Evolutionary conservation across 352 stramenopile species (phyloP), one percentile per base, ranked within the genome.

Genomic region (Phytopythium kandeliae): DNA sequence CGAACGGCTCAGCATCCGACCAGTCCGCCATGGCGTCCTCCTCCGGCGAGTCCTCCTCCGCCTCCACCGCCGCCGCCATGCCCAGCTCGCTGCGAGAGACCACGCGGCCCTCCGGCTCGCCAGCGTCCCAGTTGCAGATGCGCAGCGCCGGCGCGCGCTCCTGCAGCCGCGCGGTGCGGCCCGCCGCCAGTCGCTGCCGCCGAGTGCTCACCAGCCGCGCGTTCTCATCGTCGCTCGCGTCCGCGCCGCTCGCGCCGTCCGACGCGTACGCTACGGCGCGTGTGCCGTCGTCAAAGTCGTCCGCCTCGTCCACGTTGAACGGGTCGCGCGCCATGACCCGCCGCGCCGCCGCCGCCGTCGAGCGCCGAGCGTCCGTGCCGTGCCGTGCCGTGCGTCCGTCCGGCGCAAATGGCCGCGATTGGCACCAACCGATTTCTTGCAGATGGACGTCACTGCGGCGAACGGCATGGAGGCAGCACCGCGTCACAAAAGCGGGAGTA

Each of bases 1-100:
- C 84, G 41, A 95, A 95, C 6, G 79, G 79, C 63, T 95, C 78
- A 0, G 78, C 84, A 17, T 92, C 84, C 0, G 84, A 92, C 84
- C 84, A 95, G 15, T 84, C 64, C 17, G 67, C 77, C 57, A 92
- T 76, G 12, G 68, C 78, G 38, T 83, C 84, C 47, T 94, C 84
- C 25, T 92, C 78, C 0, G 78, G 81, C 22, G 81, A 92, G 11
- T 79, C 62, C 28, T 65, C 54, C 7, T 45, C 64, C 2, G 67
- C 59, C 7, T 56, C 60, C 4, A 47, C 35, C 10, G 54, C 54
- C 1, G 36, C 46, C 22, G 22, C 21, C 40, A 45, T 19, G 3
- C 30, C 48, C 40, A 95, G 48, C 15, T 90, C 75, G 34, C 73
- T 77, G 22, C 84, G 74, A 54, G 78, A 80, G 33, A 95, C 78